phyloP scores from a whole-genome alignment of 2,329 filamentous ascomycete genomes.

The Scleromitrula shiraiana region DNA sequence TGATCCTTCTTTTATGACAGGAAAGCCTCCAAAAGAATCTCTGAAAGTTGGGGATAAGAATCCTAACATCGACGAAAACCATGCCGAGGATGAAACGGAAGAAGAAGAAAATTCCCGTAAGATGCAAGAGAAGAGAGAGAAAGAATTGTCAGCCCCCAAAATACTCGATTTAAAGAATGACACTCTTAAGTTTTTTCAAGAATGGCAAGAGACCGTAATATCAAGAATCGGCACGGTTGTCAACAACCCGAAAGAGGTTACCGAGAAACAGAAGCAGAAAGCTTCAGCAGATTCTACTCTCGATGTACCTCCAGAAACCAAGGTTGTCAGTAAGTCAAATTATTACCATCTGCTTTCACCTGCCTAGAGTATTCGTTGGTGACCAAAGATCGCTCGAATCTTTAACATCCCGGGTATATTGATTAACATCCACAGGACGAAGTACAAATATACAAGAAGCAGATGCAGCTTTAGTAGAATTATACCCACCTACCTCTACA shows the following conservation, averaged over 20 bases:
- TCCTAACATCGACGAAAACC: conserved; percentile 28
- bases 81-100: conserved; percentile 26
- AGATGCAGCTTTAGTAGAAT: conserved; percentile 39
- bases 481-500: conserved; percentile 54
- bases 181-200: conserved; percentile 63
- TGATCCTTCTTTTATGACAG: conserved; percentile 30
- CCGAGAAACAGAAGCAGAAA: conserved; percentile 24
- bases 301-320: conserved; percentile 17
- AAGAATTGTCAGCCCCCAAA: conserved; percentile 41
- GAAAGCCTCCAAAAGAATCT: conserved; percentile 24
- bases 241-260: conserved; percentile 41
- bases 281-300: conserved; percentile 25
- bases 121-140: conserved; percentile 32
- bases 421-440: conserved; percentile 19
- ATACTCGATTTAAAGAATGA: conserved; percentile 62
- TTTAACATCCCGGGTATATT: no score
- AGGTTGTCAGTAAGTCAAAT: conserved; percentile 24
- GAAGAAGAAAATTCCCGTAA: conserved; percentile 28
- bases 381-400: no score
- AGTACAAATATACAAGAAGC: conserved; percentile 38
- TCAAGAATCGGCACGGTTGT: conserved; percentile 64
- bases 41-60: conserved; percentile 31
- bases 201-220: conserved; percentile 69
- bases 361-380: no score
- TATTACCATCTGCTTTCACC: no score